Base-by-base conservation (phyloP, 768 basidiomycete species). In the Hygrocybe punicea region DNA sequence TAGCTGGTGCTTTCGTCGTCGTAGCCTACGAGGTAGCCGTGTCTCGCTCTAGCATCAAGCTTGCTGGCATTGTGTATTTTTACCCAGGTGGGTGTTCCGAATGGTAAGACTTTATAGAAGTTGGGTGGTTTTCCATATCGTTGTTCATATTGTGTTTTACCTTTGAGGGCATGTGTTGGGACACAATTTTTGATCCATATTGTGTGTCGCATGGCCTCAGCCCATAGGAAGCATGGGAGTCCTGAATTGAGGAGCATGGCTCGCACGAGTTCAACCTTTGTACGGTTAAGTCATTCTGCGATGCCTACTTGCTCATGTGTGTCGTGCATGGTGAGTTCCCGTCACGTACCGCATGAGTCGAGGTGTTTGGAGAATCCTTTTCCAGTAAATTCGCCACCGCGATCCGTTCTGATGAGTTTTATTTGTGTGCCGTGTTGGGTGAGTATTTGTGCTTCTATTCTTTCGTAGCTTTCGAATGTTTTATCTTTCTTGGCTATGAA, bases 241-340 rank as follows among this genome's bases (percentile, higher is more conserved):
- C 53, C 56, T 6, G 52, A 25, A 1, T 49, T 60, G 25, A 63
- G 49, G 0, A 69, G 57, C 48, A 71, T 60, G 14, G 65, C 59
- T 16, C 59, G 51, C 9, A 59, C 51, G 21, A 58, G 25, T 23
- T 68, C 59, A 9, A 68, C 23, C 2, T 65, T 56, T 10, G 62
- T 69, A 1, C 63, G 52, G 56, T 72, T 74, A 4, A 58, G 37
- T 5, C 62, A 8, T 29, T 73, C 67, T 1, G 69, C 65, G 4
- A 66, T 48, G 3, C 71, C 69, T 55, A 65, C 37, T 72, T 60
- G 62, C 39, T 61, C 34, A 9, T 63, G 65, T n/a, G 65, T 63
- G 54, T 71, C 54, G 33, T 67, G 63, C 1, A 64, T 57, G 3
- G 63, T 70, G 4, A 62, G 52, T 17, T 63, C 33, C n/a, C 56